A percentile compares a stretch with the other conserved stretches of the same genome.
Evolutionary conservation across 140 eudicot species (phyloP).

Genomic region (Cichorium intybus): DNA sequence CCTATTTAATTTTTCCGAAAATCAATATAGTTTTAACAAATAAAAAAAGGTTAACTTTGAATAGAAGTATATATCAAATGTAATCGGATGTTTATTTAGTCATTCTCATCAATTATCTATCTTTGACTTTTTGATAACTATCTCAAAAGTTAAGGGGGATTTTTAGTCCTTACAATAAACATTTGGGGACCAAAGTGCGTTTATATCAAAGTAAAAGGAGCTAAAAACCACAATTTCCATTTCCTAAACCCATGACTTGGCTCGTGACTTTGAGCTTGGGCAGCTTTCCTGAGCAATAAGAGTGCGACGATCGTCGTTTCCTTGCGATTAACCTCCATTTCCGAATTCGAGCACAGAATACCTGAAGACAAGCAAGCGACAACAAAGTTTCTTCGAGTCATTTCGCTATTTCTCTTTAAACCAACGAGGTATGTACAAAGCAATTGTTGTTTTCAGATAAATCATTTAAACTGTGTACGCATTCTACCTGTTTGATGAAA

Average conservation of each 20-base stretch:
- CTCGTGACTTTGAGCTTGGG: neutral
- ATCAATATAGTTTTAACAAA: too few species aligned
- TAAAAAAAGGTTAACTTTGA: too few species aligned
- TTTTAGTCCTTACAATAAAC: too few species aligned
- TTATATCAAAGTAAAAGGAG: neutral
- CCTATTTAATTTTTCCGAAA: too few species aligned
- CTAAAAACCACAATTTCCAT: neutral
- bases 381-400: neutral
- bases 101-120: too few species aligned
- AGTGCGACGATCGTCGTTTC: conserved; percentile 11
- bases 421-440: conserved; percentile 6
- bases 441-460: neutral
- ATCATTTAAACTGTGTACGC: conserved; percentile 1
- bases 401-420: neutral
- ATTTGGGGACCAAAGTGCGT: neutral
- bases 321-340: conserved; percentile 7
- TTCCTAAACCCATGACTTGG: neutral
- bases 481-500: conserved; percentile 24
- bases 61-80: too few species aligned
- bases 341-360: conserved; percentile 1
- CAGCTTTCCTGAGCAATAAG: neutral
- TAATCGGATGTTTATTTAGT: too few species aligned
- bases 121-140: too few species aligned
- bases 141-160: too few species aligned
- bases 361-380: conserved; percentile 5